Base-by-base conservation (phyloP, 2,329 filamentous ascomycete genomes). In the Aspergillus vadensis region DNA sequence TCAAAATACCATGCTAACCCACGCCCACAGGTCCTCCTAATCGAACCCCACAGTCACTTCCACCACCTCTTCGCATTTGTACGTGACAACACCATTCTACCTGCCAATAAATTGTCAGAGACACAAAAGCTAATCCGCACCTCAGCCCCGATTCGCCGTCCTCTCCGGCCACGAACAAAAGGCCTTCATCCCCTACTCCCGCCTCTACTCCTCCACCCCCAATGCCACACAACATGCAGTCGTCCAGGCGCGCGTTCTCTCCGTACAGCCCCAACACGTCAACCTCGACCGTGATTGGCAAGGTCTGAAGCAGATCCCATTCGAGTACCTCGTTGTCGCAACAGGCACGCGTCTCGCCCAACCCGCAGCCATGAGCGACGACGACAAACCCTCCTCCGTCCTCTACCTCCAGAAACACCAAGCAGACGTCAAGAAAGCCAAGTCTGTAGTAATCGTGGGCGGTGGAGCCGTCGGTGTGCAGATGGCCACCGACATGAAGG, bases 381-480 rank as follows among this genome's bases (percentile, higher is more conserved):
- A 75, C 23, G 74, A 76, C 19, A 76, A 76, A 43, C 55, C 57
- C 3, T 70, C 74, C 2, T 76, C 72, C 0, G 68, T 75, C 6
- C 53, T 69, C 5, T 76, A 75, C 55, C 64, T 76, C 3, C 71
- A 71, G 27, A 69, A 63, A 5, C 73, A 76, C 62, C 74, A 76
- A 53, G 65, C 63, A 1, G 67, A 68, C 30, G 65, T 74, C 3
- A 71, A 73, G 52, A 56, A 55, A 14, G 64, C 71, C 12, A 66
- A 68, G 30, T 74, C 72, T 0, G 73, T 75, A 53, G 27, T 75
- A 7, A 72, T 79, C n/a, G 74, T 76, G 2, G 82, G 82, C 2
- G 81, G 80, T 3, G 81, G 82, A 1, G 81, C 82, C 1, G 81
- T 83, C 0, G 81, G 82, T 0, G 78, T 83, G 2, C 79, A 84